Conservation (phyloP, 2,329 filamentous ascomycete species). For the Phialocephala subalpina region DNA sequence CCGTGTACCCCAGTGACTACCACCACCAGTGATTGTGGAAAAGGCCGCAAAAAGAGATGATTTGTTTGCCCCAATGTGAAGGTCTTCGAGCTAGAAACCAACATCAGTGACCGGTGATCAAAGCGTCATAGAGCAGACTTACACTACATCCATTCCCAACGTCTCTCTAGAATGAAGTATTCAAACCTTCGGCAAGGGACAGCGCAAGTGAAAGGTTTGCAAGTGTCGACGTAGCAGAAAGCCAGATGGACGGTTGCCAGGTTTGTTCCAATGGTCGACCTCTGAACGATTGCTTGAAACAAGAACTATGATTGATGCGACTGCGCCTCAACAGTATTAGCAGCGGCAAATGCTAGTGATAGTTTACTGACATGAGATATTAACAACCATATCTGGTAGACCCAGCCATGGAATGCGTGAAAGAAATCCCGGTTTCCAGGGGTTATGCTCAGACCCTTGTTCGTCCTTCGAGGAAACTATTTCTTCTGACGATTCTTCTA, state of each 20-base stretch:
- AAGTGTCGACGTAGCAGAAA: neutral
- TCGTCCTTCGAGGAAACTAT: neutral
- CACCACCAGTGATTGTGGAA: neutral
- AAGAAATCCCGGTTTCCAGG: neutral
- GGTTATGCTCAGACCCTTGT: neutral
- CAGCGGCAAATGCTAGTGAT: neutral
- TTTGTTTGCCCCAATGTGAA: neutral
- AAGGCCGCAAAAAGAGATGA: neutral
- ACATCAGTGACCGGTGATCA: neutral
- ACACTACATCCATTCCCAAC: neutral
- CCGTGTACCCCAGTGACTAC: neutral
- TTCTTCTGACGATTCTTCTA: neutral
- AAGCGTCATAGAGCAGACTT: neutral
- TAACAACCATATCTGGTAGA: neutral
- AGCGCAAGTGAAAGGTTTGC: neutral
- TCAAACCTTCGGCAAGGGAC: neutral
- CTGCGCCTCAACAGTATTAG: neutral
- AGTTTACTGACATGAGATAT: neutral
- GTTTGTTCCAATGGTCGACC: neutral
- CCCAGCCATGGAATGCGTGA: neutral
- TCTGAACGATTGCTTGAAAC: neutral
- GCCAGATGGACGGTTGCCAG: neutral
- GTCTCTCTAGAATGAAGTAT: neutral
- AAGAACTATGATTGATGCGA: neutral
- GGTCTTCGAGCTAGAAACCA: neutral